phyloP scores from a whole-genome alignment of 176 grass and related monocot genomes.

The Musa itinerans region DNA sequence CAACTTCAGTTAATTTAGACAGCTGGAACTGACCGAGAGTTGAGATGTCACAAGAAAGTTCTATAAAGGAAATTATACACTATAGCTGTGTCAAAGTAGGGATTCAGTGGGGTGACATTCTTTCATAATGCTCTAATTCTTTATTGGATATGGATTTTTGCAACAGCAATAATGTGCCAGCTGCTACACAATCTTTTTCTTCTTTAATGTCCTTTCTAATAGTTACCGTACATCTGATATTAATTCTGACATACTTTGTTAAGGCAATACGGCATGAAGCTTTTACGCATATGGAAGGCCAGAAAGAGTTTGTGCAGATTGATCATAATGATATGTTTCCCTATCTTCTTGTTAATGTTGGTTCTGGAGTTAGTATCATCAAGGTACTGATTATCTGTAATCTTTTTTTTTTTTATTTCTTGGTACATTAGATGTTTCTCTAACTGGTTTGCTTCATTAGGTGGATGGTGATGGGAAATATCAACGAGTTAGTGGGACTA shows the following conservation, averaged over 20 bases:
- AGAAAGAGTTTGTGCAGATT: constrained; percentile 90
- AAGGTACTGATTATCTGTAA: constrained; percentile 49
- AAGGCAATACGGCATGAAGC: constrained; percentile 99
- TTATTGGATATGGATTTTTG: background rate
- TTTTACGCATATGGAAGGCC: constrained; percentile 99
- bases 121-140: background rate
- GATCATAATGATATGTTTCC: constrained; percentile 95
- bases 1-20: background rate
- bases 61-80: background rate
- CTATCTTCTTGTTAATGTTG: constrained; percentile 97
- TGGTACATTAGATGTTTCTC: constrained; percentile 11
- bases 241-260: background rate
- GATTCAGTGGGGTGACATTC: background rate
- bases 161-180: background rate
- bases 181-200: background rate
- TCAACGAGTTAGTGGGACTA: constrained; percentile 98
- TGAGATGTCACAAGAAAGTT: background rate
- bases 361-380: constrained; percentile 99
- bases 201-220: background rate
- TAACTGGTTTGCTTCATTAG: constrained; percentile 42
- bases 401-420: background rate
- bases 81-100: background rate
- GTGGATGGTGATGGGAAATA: constrained; percentile 92
- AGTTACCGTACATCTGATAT: background rate
- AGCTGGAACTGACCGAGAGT: background rate